Percentiles rank a stretch among this genome's conserved stretches.
These are phyloP conservation scores for Takashimella koratensis DNA, from an alignment of 1,284 basidiomycete genomes.

Conservation along the genomic window DNA sequence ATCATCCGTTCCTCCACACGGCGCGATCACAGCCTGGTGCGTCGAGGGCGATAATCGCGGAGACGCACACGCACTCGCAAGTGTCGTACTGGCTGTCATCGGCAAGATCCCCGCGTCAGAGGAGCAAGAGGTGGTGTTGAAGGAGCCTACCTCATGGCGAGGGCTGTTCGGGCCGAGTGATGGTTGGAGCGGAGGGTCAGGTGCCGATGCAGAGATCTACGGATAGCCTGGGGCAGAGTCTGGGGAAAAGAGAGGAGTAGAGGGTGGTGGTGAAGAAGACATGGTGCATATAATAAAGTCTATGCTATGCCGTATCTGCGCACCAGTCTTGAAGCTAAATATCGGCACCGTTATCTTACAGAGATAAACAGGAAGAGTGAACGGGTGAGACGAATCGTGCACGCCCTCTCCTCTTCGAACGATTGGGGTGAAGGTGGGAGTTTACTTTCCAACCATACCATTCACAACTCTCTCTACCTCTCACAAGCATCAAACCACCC, in stretches of 20 bases:
- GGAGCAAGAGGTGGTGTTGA: constrained; percentile 16
- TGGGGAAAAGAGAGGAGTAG: background rate
- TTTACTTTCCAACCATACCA: no score
- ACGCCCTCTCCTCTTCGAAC: no score
- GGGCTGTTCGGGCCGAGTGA: constrained; percentile 42
- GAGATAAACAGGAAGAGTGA: no score
- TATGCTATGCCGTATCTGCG: background rate
- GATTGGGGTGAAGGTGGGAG: no score
- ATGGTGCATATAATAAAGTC: background rate
- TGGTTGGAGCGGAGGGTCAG: constrained; percentile 44
- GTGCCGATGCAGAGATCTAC: constrained; percentile 41
- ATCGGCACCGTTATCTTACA: no score
- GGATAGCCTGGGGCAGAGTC: constrained; percentile 25
- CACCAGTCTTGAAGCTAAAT: no score
- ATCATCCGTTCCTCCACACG: constrained; percentile 20
- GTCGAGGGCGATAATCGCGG: constrained; percentile 72
- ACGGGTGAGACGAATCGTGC: no score
- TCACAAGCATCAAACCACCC: no score
- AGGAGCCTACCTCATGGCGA: constrained; percentile 39
- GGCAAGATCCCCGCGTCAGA: constrained; percentile 24
- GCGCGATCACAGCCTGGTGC: constrained; percentile 54
- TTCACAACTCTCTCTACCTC: no score
- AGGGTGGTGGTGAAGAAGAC: background rate
- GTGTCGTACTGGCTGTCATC: constrained; percentile 55
- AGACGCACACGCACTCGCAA: constrained; percentile 64